These are phyloP conservation scores for Diplodia corticola DNA, from an alignment of 2,329 filamentous ascomycete species.

Conservation along the genomic window DNA sequence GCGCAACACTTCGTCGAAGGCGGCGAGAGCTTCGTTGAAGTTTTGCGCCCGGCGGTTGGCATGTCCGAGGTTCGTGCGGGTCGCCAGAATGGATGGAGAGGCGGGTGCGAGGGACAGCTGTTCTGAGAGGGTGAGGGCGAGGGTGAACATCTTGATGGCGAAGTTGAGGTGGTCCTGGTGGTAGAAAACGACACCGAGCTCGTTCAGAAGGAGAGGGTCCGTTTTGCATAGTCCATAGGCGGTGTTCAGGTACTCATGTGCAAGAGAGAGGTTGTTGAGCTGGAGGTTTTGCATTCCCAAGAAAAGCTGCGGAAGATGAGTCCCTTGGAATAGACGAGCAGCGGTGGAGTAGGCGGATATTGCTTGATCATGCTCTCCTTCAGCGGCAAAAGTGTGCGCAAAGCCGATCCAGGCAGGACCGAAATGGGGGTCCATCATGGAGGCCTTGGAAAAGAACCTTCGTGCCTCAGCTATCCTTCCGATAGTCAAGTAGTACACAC, in stretches of 20 bases:
- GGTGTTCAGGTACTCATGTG: conserved; percentile 90
- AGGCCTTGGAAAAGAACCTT: conserved; percentile 95
- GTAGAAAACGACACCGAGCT: conserved; percentile 94
- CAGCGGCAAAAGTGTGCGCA: conserved; percentile 94
- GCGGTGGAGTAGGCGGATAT: conserved; percentile 97
- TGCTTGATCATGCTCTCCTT: conserved; percentile 96
- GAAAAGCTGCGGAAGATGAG: conserved; percentile 92
- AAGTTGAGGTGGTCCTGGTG: conserved; percentile 79
- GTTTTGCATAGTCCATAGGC: conserved; percentile 80
- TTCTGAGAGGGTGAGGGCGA: conserved; percentile 73
- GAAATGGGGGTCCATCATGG: conserved; percentile 96
- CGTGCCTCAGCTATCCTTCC: conserved; percentile 89
- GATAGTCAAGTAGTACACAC: conserved; percentile 89
- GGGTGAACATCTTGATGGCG: conserved; percentile 74
- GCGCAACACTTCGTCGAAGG: conserved; percentile 86
- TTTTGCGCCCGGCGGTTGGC: conserved; percentile 73
- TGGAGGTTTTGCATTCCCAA: conserved; percentile 98
- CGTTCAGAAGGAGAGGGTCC: conserved; percentile 89
- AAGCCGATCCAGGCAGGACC: conserved; percentile 98
- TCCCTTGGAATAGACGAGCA: conserved; percentile 91
- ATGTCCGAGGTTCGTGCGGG: conserved; percentile 85
- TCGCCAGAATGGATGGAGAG: conserved; percentile 70
- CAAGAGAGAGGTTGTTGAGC: conserved; percentile 89
- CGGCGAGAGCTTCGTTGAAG: conserved; percentile 69
- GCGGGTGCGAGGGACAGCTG: conserved; percentile 80